Evolutionary conservation across 1,284 basidiomycete genomes (phyloP).

Genomic region (Athelia sp.): DNA sequence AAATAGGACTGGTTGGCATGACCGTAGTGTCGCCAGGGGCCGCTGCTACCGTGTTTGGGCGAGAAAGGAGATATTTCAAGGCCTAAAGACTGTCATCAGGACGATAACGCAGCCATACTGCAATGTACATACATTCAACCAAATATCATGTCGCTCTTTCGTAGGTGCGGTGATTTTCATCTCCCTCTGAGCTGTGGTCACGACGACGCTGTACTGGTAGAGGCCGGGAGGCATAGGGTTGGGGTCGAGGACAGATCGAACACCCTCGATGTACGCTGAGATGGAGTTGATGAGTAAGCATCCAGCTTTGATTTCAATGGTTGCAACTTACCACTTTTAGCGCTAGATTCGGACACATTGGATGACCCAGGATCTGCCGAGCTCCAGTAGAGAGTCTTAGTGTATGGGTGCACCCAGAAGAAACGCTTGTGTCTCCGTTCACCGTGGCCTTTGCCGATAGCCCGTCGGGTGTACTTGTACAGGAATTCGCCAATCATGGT

Average conservation of each 20-base stretch:
- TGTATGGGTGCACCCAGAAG: constrained; percentile 99
- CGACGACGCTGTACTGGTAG: constrained; percentile 88
- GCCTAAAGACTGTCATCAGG: constrained; percentile 45
- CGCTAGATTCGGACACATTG: constrained; percentile 84
- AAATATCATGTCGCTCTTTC: constrained; percentile 94
- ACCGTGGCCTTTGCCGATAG: constrained; percentile 89
- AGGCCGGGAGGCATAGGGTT: constrained; percentile 93
- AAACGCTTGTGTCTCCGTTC: constrained; percentile 92
- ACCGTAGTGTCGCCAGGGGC: constrained; percentile 34
- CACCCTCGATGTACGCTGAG: constrained; percentile 91
- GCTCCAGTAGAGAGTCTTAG: constrained; percentile 97
- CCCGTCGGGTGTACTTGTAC: constrained; percentile 92
- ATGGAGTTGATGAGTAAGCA: constrained; percentile 12
- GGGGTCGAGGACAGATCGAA: constrained; percentile 85
- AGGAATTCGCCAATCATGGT: constrained; percentile 99
- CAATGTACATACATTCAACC: constrained; percentile 69
- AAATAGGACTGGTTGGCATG: constrained; percentile 56
- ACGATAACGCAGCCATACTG: constrained; percentile 4
- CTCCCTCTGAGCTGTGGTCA: constrained; percentile 90
- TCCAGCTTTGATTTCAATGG: constrained; percentile 5
- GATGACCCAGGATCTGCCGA: constrained; percentile 88
- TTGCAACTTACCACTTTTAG: constrained; percentile 84
- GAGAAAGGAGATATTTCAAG: constrained; percentile 75
- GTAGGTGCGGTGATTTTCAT: constrained; percentile 97
- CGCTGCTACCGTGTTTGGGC: constrained; percentile 47